Evolutionary conservation across 805 yeast genomes (phyloP), one percentile per base, ranked within the genome.

Genomic region (Nakazawaea wickerhamii): DNA sequence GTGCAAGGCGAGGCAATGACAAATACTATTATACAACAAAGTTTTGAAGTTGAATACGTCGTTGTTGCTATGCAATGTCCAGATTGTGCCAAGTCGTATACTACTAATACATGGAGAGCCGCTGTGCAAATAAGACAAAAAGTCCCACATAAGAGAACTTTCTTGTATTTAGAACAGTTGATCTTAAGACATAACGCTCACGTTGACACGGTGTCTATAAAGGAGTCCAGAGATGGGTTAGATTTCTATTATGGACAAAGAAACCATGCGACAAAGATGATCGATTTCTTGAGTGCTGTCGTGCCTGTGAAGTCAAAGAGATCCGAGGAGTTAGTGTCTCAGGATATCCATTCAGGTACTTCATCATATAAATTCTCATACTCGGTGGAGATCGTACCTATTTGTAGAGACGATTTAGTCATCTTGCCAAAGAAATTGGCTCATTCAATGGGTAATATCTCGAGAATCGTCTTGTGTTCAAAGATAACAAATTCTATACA

Each of bases 31-130:
- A 79, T 93, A 26, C 97, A 95, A 60, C 99, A 93, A 66, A 77
- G 84, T 20, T 89, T 91, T 59, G 97, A 87, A 63, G 97, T 90
- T 11, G 98, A 91, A 58, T 93, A 84, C 59, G 79, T 86, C 14
- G 99, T 91, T 43, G 72, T 85, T 48, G 95, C 98, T 15, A 86
- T 85, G 85, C 99, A 93, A 71, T 93, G 99, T 72, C 83, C 96
- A 3, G 98, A 91, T 67, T 93, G 99, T 79, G 99, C 98, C 43
- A 90, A 88, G 63, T 84, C 96, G 1, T 93, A 84, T 58, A 93
- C 99, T 25, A 84, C 95, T 21, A 88, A 93, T 64, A 95, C 98
- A 4, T 93, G 99, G 99, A 84, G 93, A 64, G 97, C 99, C 25
- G 79, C 91, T 22, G 95, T 95, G 28, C 99, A 93, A 69, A 84